These are phyloP conservation scores for Aegle marmelos DNA, from an alignment of 345 rosid species.

Conservation along the genomic window DNA sequence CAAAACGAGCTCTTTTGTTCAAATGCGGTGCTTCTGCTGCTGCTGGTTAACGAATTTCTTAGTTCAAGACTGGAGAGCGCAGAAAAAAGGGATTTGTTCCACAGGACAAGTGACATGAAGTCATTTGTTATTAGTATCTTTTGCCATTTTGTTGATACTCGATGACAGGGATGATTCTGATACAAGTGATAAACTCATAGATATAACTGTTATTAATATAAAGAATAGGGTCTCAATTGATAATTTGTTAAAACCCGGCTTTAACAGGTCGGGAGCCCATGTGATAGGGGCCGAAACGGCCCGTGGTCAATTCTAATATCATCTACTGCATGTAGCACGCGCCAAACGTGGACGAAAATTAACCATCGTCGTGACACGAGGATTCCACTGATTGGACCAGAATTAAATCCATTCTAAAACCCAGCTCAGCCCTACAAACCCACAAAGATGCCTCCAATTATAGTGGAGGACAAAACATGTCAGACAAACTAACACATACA, in stretches of 20 bases:
- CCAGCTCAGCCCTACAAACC: background rate
- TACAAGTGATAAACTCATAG: background rate
- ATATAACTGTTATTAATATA: too few species aligned
- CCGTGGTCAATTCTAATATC: background rate
- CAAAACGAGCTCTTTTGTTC: background rate
- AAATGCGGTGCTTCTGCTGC: background rate
- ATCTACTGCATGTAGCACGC: background rate
- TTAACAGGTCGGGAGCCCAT: too few species aligned
- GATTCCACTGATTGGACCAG: background rate
- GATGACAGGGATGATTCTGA: background rate
- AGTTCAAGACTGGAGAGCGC: background rate
- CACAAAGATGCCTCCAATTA: background rate
- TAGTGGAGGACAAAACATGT: background rate
- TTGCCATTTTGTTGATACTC: background rate
- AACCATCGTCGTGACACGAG: background rate
- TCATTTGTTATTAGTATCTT: background rate
- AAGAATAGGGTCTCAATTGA: rapidly evolving
- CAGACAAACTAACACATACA: background rate
- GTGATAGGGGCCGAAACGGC: too few species aligned
- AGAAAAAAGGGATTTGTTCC: background rate
- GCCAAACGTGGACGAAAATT: background rate
- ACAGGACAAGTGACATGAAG: background rate
- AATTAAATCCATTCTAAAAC: background rate
- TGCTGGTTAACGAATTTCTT: background rate
- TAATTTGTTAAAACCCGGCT: too few species aligned